Evolutionary conservation across 164 flowering plant genomes (phyloP), one percentile per base, ranked within the genome.

Genomic region (Dillenia turbinata): DNA sequence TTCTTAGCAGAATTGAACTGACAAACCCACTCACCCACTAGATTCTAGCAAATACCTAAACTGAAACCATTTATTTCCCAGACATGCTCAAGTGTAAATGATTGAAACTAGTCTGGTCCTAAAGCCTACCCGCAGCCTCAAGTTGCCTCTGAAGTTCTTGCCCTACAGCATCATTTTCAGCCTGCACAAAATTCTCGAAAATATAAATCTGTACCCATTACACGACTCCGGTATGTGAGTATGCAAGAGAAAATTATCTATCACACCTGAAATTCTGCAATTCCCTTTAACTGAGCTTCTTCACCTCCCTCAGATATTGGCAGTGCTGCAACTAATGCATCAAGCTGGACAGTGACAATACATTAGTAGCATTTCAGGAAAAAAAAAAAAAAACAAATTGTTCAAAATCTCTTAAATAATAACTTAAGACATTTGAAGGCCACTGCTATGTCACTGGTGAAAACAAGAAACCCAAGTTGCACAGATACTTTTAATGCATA

Each of bases 261-360:
- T 19, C 26, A 17, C 70, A 93, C 97, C 95, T 90, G 83, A n/a
- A 94, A 84, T 71, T 91, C 92, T 12, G 90, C 87, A 64, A 94
- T 94, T 69, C 83, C 76, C 75, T 79, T 82, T 62, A 94, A 62
- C 62, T 94, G 98, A 61, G 81, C 95, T 74, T n/a, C n/a, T n/a
- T 94, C 97, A 54, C 87, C 98, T 73, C 91, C 95, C 69, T 94
- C 93, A 26, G 87, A 71, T 24, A 87, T 57, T 53, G 97, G 98
- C 55, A 93, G 90, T 68, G 91, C 96, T 13, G 90, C 79, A 57
- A 93, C 97, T 66, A 93, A 76, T 14, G 69, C 80, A 76, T 94
- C 97, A 79, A 94, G 91, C 96, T 90, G 75, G 10, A 68, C 1
- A 70, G 44, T 9, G 57, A 24, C 19, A 59, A n/a, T 4, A 9